Percentiles rank a stretch among this genome's conserved stretches.
Evolutionary conservation across 176 grass and related monocot species (phyloP).

Genomic region (Dendrocalamus sinicus): DNA sequence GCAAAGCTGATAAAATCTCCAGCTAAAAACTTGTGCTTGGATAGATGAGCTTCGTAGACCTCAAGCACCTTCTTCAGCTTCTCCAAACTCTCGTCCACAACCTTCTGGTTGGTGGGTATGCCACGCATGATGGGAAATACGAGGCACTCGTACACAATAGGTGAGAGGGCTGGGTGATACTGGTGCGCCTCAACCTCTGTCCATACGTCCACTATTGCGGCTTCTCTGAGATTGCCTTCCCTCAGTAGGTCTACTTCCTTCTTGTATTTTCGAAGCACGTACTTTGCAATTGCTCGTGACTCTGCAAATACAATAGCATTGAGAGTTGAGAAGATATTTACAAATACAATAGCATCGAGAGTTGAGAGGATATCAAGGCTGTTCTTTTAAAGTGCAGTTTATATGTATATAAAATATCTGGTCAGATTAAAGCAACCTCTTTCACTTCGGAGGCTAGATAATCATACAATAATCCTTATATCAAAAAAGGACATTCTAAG

Average conservation of each 20-base stretch:
- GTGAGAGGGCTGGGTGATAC: not conserved
- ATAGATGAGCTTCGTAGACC: constrained; percentile 2
- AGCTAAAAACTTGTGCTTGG: constrained; percentile 15
- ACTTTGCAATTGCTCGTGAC: constrained; percentile 23
- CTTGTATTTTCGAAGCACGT: constrained; percentile 30
- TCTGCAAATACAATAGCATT: not conserved
- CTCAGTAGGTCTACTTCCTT: not conserved
- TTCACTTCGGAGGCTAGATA: too few relatives aligned
- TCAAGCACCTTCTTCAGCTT: constrained; percentile 37
- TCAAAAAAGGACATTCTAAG: too few relatives aligned
- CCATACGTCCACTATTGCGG: constrained; percentile 33
- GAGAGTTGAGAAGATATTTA: not conserved
- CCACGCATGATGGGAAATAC: not conserved
- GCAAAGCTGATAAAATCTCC: constrained; percentile 37
- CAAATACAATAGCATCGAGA: not conserved
- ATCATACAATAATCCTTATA: too few relatives aligned
- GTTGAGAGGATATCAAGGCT: not conserved
- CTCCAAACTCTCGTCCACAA: constrained; percentile 3
- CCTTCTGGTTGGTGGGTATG: not conserved
- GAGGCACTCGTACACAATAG: constrained; percentile 18
- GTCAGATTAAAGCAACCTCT: too few relatives aligned
- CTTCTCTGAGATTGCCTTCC: not conserved
- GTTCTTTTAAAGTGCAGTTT: too few relatives aligned
- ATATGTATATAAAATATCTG: too few relatives aligned
- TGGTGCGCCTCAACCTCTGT: constrained; percentile 26